Evolutionary conservation across 306 rosid genomes (phyloP).

Genomic region (Fagus crenata): DNA sequence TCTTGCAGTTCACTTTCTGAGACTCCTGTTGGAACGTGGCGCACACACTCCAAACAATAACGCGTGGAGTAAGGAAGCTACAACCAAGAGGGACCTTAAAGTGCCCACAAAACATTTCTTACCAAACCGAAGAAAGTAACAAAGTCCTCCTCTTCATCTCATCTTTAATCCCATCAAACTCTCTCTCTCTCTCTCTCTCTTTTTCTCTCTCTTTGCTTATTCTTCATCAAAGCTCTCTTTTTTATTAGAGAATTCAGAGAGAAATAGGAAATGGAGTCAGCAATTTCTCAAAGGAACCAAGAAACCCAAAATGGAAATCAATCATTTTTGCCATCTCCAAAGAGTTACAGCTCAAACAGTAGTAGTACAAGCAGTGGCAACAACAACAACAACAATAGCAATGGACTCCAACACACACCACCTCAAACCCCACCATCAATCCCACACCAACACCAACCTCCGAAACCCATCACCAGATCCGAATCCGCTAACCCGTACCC

Average conservation of each 20-base stretch:
- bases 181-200: background rate
- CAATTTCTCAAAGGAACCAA: constrained; percentile 44
- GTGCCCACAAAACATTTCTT: constrained; percentile 47
- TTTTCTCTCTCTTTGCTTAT: background rate
- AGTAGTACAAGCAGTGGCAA: constrained; percentile 39
- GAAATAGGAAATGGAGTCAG: constrained; percentile 45
- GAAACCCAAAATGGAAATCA: constrained; percentile 21
- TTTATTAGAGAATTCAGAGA: no score
- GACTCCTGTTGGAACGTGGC: background rate
- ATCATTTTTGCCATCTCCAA: constrained; percentile 34
- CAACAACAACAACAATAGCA: constrained; percentile 30
- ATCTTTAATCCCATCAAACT: constrained; percentile 4
- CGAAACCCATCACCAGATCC: constrained; percentile 67
- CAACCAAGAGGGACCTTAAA: background rate
- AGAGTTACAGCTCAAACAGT: constrained; percentile 28
- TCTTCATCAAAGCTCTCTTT: no score
- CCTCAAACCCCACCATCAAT: constrained; percentile 20
- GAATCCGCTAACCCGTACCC: constrained; percentile 84
- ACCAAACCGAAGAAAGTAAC: constrained; percentile 47
- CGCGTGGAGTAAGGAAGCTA: constrained; percentile 35
- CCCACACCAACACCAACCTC: constrained; percentile 33
- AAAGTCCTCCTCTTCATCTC: constrained; percentile 14
- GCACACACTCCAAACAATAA: constrained; percentile 3
- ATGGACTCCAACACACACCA: constrained; percentile 34
- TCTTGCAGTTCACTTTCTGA: background rate